Evolutionary conservation across 208 protist genomes (phyloP).

Genomic region (Leishmania arabica): DNA sequence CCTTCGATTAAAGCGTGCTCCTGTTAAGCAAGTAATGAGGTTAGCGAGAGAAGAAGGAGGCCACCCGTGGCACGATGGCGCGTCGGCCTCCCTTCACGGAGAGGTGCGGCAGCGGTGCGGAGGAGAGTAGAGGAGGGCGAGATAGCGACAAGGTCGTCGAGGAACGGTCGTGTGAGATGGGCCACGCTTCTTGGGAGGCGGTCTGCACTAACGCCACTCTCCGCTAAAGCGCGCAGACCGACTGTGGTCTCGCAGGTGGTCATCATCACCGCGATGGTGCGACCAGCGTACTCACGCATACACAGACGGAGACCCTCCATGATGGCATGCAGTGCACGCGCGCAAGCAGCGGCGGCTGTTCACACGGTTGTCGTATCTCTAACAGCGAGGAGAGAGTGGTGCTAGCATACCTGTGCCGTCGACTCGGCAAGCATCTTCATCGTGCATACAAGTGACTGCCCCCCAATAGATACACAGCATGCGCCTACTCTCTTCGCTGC

Average conservation of each 20-base stretch:
- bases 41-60: not conserved
- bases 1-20: not conserved
- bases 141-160: not conserved
- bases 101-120: too few species aligned
- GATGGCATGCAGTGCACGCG: not conserved
- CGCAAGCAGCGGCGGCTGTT: not conserved
- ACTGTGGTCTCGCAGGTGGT: not conserved
- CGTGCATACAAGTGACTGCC: not conserved
- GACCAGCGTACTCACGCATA: not conserved
- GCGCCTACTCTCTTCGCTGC: not conserved
- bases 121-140: not conserved
- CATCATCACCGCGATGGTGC: not conserved
- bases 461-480: not conserved
- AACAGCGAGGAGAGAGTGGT: not conserved
- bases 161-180: not conserved
- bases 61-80: not conserved
- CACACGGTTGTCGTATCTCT: not conserved
- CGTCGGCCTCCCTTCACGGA: not conserved
- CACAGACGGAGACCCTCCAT: not conserved
- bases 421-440: not conserved
- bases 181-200: not conserved
- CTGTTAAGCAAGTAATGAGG: not conserved
- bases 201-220: not conserved
- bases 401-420: not conserved
- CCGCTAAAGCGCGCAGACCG: not conserved